Percentiles rank a stretch among this genome's conserved stretches.
Evolutionary conservation across 2,329 filamentous ascomycete species (phyloP).

Genomic region (Endothia cerciana): DNA sequence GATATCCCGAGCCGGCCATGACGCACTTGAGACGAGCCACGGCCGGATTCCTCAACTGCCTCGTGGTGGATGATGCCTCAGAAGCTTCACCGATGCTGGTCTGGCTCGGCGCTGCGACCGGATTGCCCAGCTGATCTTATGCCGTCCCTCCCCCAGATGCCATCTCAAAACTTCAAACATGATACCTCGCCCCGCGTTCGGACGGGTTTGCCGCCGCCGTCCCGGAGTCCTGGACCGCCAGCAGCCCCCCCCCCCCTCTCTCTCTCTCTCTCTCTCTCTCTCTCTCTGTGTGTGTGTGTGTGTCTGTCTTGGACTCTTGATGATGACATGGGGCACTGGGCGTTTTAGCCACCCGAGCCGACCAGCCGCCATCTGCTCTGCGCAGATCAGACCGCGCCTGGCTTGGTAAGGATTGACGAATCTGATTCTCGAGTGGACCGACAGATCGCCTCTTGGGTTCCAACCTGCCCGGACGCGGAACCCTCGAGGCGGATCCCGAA

Average conservation of each 20-base stretch:
- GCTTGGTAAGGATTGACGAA: conserved; percentile 32
- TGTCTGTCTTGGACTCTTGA: not conserved
- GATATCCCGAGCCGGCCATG: conserved; percentile 37
- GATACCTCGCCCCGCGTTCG: conserved; percentile 29
- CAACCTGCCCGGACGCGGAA: conserved; percentile 17
- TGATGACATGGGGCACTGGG: not conserved
- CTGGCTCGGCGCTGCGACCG: conserved; percentile 50
- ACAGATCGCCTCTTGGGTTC: conserved; percentile 26
- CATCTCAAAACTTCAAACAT: conserved; percentile 35
- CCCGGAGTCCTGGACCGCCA: conserved; percentile 31
- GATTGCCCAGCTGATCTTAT: conserved; percentile 52
- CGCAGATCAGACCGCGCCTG: conserved; percentile 15
- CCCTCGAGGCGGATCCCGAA: conserved; percentile 10
- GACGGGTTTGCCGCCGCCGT: conserved; percentile 31
- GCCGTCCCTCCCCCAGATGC: conserved; percentile 41
- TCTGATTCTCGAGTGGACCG: conserved; percentile 26
- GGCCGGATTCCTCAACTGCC: conserved; percentile 41
- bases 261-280: not conserved
- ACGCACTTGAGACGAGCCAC: conserved; percentile 50
- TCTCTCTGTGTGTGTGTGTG: too few species aligned
- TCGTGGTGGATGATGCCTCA: conserved; percentile 42
- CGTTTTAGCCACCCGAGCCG: not conserved
- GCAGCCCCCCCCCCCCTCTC: not conserved
- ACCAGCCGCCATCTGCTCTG: conserved; percentile 19
- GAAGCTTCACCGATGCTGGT: conserved; percentile 41